phyloP scores from a whole-genome alignment of 2,329 filamentous ascomycete genomes.

The Macrophomina phaseolina region DNA sequence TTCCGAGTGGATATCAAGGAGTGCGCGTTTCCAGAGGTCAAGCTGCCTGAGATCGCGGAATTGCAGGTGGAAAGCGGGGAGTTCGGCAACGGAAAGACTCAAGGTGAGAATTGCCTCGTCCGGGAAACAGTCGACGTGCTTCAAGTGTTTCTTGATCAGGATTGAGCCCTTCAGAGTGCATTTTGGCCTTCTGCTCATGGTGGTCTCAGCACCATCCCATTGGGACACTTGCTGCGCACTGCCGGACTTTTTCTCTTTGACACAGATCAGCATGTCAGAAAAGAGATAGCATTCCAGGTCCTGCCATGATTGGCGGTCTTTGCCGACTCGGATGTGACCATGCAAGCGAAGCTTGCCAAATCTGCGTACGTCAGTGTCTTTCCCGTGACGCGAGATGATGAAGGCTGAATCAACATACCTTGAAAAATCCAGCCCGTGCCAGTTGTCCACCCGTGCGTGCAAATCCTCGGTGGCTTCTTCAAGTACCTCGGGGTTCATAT shows the following conservation, averaged over 20 bases:
- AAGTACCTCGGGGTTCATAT: conserved; percentile 76
- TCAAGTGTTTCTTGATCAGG: conserved; percentile 95
- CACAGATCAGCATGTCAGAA: conserved; percentile 98
- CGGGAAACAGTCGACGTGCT: conserved; percentile 75
- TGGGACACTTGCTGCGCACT: conserved; percentile 54
- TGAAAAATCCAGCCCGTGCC: conserved; percentile 93
- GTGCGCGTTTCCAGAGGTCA: conserved; percentile 86
- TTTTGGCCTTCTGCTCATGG: conserved; percentile 65
- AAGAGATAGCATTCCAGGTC: conserved; percentile 97
- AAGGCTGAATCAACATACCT: conserved; percentile 56
- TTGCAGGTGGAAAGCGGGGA: conserved; percentile 91
- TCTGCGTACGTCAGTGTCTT: conserved; percentile 49
- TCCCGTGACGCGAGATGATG: background rate
- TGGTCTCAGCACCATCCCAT: conserved; percentile 65
- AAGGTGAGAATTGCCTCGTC: conserved; percentile 88
- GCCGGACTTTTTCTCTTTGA: conserved; percentile 87
- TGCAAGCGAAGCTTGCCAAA: conserved; percentile 93
- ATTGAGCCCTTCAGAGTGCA: conserved; percentile 97
- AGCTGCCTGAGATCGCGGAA: conserved; percentile 85
- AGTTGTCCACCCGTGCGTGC: conserved; percentile 90
- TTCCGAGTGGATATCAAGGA: conserved; percentile 80
- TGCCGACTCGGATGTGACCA: conserved; percentile 89
- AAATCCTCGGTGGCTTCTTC: conserved; percentile 87
- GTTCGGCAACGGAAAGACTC: conserved; percentile 86
- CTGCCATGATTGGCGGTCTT: conserved; percentile 96